These are phyloP conservation scores for Naumovozyma dairenensis DNA, from an alignment of 805 yeast species.

Conservation along the genomic window DNA sequence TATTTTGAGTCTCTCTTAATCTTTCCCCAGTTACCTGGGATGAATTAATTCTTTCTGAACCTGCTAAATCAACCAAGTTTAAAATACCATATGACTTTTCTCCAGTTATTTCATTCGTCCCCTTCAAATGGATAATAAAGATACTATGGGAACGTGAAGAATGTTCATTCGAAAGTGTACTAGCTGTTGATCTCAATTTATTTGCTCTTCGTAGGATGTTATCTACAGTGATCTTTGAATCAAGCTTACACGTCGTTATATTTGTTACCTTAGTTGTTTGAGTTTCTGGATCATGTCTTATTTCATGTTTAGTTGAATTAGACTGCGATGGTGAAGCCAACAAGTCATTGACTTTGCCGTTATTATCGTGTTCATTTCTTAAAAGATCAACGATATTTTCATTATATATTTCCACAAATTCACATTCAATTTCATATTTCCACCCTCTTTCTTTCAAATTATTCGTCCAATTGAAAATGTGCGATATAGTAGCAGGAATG, in stretches of 20 bases:
- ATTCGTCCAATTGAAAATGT: conserved; percentile 52
- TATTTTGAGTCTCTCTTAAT: conserved; percentile 76
- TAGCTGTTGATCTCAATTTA: conserved; percentile 62
- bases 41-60: conserved; percentile 73
- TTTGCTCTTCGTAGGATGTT: conserved; percentile 44
- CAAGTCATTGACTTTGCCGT: conserved; percentile 6
- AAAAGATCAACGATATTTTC: conserved; percentile 69
- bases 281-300: conserved; percentile 52
- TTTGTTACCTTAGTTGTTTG: conserved; percentile 55
- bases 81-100: conserved; percentile 47
- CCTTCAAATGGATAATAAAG: conserved; percentile 53
- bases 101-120: conserved; percentile 41
- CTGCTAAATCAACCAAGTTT: conserved; percentile 86
- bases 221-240: conserved; percentile 40
- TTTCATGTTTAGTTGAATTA: conserved; percentile 43
- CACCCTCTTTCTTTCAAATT: conserved; percentile 47
- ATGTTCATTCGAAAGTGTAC: conserved; percentile 69
- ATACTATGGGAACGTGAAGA: conserved; percentile 91
- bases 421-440: conserved; percentile 54
- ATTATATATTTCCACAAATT: conserved; percentile 83
- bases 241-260: conserved; percentile 40
- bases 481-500: conserved; percentile 64
- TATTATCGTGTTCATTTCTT: conserved; percentile 13
- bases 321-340: too few relatives aligned
- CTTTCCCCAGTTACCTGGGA: conserved; percentile 77